Evolutionary conservation across 139 green algal genomes (phyloP), one percentile per base, ranked within the genome.

Genomic region (Trebouxia sp.): DNA sequence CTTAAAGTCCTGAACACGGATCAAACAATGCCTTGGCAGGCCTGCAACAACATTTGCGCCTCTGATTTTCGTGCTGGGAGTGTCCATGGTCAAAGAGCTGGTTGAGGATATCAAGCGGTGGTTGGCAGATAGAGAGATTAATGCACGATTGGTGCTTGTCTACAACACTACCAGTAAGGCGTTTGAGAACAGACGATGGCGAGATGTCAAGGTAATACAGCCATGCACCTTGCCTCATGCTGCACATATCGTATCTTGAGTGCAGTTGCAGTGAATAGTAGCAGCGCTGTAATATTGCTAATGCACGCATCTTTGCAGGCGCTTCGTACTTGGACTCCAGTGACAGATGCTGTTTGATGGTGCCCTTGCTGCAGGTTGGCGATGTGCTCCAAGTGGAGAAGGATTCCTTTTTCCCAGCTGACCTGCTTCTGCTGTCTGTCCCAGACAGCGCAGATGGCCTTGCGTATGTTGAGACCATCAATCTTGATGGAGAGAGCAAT

Each of bases 401-500:
- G 24, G 83, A 88, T 62, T 39, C 86, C 39, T 88, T 92, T 45
- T 90, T 98, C 56, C 94, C 94, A 6, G 92, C 93, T 11, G 94
- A 98, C 83, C 65, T 97, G 20, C 47, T 98, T 42, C 84, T 96
- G 66, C 78, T 98, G 37, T 87, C 87, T 20, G 47, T 65, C 7
- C 69, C 69, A 17, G 47, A 65, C 2, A 91, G 86, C 12, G 86
- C 84, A 11, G 91, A 93, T 5, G 86, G 91, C 62, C 78, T 96
- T 14, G 95, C 92, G 80, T 97, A 96, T 74, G 88, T 97, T 15
- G 94, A 98, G 84, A 97, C 94, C 24, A 92, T 91, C 35, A 97
- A 97, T 81, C 86, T 97, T 50, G 93, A 97, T 66, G 74, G 91
- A 17, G 94, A 97, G 75, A 97, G 92, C 26, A 98, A 98, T 85